Conservation (phyloP, 1,139 yeast species). For the Candida mesenterica region DNA sequence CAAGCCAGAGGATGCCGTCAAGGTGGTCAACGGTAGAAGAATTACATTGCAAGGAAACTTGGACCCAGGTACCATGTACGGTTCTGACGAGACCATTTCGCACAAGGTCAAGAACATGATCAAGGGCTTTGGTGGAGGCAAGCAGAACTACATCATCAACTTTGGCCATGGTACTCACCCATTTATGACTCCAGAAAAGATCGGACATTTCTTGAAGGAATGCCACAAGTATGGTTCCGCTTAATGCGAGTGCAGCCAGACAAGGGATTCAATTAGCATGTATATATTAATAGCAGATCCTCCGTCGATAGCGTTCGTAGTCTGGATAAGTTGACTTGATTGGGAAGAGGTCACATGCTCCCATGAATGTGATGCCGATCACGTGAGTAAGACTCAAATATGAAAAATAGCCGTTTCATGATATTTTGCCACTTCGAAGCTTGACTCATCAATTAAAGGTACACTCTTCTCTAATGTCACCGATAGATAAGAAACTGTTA, state of each 20-base stretch:
- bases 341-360: too few relatives aligned
- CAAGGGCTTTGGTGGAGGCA: slow-evolving; percentile 87
- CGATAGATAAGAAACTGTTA: slow-evolving; percentile 33
- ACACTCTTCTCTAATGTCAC: too few relatives aligned
- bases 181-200: slow-evolving; percentile 88
- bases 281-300: too few relatives aligned
- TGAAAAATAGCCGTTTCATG: too few relatives aligned
- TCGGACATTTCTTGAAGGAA: slow-evolving; percentile 80
- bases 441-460: too few relatives aligned
- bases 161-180: slow-evolving; percentile 99
- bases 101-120: slow-evolving; percentile 85
- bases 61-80: slow-evolving; percentile 94
- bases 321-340: too few relatives aligned
- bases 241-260: slow-evolving; percentile 9
- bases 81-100: slow-evolving; percentile 77
- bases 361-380: too few relatives aligned
- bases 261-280: not conserved
- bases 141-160: slow-evolving; percentile 84
- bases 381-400: too few relatives aligned
- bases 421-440: too few relatives aligned
- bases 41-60: slow-evolving; percentile 91
- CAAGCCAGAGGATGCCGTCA: slow-evolving; percentile 82
- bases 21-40: slow-evolving; percentile 68
- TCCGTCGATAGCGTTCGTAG: too few relatives aligned
- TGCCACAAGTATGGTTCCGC: slow-evolving; percentile 74